phyloP scores from a whole-genome alignment of 352 stramenopile species.

The Pythium phragmitis region DNA sequence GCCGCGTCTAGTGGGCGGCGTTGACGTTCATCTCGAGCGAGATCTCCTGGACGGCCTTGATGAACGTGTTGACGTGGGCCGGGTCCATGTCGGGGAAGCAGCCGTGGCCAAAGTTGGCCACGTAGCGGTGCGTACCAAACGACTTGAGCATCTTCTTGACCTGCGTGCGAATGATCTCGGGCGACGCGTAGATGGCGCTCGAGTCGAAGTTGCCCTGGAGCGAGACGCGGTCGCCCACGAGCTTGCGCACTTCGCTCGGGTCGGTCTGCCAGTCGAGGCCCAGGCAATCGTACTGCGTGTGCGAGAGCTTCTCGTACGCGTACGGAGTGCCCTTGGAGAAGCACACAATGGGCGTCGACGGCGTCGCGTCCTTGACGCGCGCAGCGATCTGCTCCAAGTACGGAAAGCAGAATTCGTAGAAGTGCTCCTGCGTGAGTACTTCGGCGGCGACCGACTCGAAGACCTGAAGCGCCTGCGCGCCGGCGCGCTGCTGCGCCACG shows the following conservation, averaged over 20 bases:
- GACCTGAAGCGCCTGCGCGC: constrained; percentile 95
- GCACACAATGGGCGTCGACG: constrained; percentile 71
- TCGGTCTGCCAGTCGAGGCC: constrained; percentile 94
- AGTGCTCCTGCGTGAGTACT: constrained; percentile 93
- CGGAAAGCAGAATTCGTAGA: constrained; percentile 94
- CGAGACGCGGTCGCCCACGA: constrained; percentile 66
- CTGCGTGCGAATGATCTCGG: constrained; percentile 81
- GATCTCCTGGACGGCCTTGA: constrained; percentile 95
- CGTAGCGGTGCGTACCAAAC: constrained; percentile 94
- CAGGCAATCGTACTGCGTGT: constrained; percentile 95
- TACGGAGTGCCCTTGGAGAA: constrained; percentile 88
- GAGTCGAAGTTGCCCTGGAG: constrained; percentile 95
- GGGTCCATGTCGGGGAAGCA: constrained; percentile 96
- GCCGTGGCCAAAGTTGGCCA: constrained; percentile 98
- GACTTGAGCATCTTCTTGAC: constrained; percentile 93
- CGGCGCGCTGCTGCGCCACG: constrained; percentile 91
- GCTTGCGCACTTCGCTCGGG: constrained; percentile 78
- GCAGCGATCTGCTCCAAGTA: constrained; percentile 83
- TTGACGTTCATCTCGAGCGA: constrained; percentile 85
- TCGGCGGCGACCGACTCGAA: constrained; percentile 97
- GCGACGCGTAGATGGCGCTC: constrained; percentile 82
- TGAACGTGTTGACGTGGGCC: constrained; percentile 93
- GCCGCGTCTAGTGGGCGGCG: constrained; percentile 23
- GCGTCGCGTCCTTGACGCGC: constrained; percentile 69
- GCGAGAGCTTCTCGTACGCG: constrained; percentile 63